Evolutionary conservation across 768 basidiomycete species (phyloP).

Genomic region (Rhizopogon roseolus): DNA sequence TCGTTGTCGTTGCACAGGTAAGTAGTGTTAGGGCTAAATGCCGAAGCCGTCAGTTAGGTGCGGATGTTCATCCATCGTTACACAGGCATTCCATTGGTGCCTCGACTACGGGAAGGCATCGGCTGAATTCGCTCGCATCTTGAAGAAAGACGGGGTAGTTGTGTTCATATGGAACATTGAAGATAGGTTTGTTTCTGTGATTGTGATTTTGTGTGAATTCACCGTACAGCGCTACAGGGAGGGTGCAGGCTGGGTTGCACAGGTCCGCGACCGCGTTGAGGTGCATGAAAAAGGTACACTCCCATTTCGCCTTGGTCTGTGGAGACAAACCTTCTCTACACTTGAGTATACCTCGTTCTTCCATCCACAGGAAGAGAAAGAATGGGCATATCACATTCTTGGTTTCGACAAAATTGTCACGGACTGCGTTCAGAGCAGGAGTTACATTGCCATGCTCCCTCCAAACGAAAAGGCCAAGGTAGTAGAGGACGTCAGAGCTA

Average conservation of each 20-base stretch:
- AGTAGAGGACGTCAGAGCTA: conserved; percentile 42
- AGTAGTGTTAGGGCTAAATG: conserved; percentile 1
- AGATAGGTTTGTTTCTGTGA: conserved; percentile 46
- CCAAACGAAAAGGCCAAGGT: conserved; percentile 54
- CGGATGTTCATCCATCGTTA: background rate
- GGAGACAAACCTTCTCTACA: conserved; percentile 68
- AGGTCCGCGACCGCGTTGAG: conserved; percentile 67
- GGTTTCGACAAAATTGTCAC: conserved; percentile 53
- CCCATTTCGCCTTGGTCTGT: conserved; percentile 73
- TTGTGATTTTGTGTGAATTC: background rate
- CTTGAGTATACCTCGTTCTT: conserved; percentile 57
- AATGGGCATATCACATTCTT: conserved; percentile 48
- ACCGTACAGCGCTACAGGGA: conserved; percentile 33
- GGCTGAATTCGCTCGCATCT: conserved; percentile 72
- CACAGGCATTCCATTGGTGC: conserved; percentile 92
- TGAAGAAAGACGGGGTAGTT: conserved; percentile 69
- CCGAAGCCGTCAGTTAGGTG: background rate
- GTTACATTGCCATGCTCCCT: conserved; percentile 68
- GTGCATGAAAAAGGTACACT: conserved; percentile 67
- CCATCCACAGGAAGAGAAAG: conserved; percentile 49
- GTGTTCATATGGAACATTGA: conserved; percentile 91
- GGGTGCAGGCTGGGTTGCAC: conserved; percentile 66
- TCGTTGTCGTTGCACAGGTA: conserved; percentile 76
- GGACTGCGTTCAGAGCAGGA: conserved; percentile 75
- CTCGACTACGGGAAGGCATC: conserved; percentile 71